Base-by-base conservation (phyloP, 352 stramenopile genomes). In the Pythium rishiriense region DNA sequence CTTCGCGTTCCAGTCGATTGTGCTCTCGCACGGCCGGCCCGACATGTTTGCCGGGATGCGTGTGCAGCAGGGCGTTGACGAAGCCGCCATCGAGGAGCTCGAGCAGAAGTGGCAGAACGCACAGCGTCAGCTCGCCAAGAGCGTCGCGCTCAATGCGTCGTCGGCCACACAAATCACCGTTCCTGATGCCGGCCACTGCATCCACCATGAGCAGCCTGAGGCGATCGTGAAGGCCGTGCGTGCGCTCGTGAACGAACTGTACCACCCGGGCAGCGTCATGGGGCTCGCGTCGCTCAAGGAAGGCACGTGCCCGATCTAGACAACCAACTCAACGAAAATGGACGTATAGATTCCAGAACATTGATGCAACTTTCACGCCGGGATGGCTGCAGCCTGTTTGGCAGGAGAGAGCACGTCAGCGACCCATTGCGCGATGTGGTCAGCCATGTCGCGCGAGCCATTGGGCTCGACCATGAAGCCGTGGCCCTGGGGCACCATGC, bases 401-500 rank as follows among this genome's bases (percentile, higher is more conserved):
- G 31, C 31, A 12, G 31, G 11, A 37, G 31, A 37, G 14, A 64
- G 50, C 1, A 50, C 52, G 26, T 78, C 74, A n/a, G 65, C 58
- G 24, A 92, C 56, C 77, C 79, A 90, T 43, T 78, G 69, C 8
- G 72, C 78, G 22, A 88, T 88, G 51, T 85, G 79, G 17, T 64
- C 73, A 11, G 78, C 79, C 81, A 92, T 92, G 51, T 87, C 79
- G 14, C 70, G 67, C 63, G 81, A 81, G 45, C 83, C 83, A 28
- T 87, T 76, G 0, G 22, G 28, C 33, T 87, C 80, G 79, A 90
- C 88, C 83, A 92, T 92, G 59, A 92, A 92, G n/a, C 75, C 83
- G 45, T 92, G 83, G 46, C 65, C 64, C 70, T 89, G 76, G 2
- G 77, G 73, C 15, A 90, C 69, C 41, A 88, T 54, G 19, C 76